Conservation (phyloP, 2,329 filamentous ascomycete species). For the Ramularia collo-cygni region DNA sequence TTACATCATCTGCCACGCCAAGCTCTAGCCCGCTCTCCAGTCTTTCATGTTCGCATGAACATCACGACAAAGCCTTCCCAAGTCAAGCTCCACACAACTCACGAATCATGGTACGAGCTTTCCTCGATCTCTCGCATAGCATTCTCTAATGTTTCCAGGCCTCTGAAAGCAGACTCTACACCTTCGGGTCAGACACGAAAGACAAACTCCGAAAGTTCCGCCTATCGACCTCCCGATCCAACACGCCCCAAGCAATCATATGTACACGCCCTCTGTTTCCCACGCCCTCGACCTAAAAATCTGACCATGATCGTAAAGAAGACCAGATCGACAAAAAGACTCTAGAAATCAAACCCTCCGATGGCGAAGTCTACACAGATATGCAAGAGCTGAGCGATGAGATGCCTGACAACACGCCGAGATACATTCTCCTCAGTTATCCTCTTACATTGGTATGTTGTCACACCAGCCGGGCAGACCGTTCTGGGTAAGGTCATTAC, state of each 20-base stretch:
- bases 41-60: no score
- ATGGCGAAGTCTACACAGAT: constrained; percentile 73
- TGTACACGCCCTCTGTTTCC: constrained; percentile 56
- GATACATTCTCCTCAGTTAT: constrained; percentile 86
- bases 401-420: constrained; percentile 83
- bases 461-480: background rate
- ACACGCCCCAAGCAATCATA: constrained; percentile 82
- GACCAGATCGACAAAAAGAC: constrained; percentile 86
- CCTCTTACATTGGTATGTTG: constrained; percentile 70
- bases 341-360: constrained; percentile 77
- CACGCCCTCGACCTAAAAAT: constrained; percentile 4
- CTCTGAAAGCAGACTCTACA: constrained; percentile 85
- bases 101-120: background rate
- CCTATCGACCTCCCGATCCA: constrained; percentile 78
- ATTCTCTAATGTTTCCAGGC: constrained; percentile 33
- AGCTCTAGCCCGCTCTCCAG: no score
- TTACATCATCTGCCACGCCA: no score
- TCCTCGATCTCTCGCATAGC: background rate
- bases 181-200: constrained; percentile 84
- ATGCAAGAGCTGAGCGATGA: constrained; percentile 79
- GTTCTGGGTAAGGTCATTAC: background rate
- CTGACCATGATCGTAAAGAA: constrained; percentile 34
- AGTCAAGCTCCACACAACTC: no score
- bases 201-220: constrained; percentile 91
- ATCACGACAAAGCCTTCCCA: no score